Base-by-base conservation (phyloP, 352 stramenopile genomes). In the Pilasporangium apinafurcum region DNA sequence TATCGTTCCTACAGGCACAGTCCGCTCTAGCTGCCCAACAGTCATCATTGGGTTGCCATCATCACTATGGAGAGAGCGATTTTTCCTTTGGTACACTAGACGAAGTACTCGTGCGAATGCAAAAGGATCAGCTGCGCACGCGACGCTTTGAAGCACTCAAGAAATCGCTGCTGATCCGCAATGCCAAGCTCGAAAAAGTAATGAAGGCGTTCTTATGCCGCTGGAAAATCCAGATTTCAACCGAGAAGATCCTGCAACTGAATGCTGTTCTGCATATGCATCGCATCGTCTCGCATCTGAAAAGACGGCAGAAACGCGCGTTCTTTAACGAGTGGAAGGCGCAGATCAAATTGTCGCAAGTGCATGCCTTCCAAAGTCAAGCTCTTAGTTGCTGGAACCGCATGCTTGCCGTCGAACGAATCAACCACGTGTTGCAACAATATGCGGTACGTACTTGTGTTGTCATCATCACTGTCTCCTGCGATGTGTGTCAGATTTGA, bases 121-220 rank as follows among this genome's bases (percentile, higher is more conserved):
- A 85, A 32, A 41, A 86, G 18, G 69, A 88, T 16, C 61, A 79
- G 12, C 37, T 88, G 31, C 69, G 76, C 8, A 75, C 59, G 29
- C 58, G 72, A n/a, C 72, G 76, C 2, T 81, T 85, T 37, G 72
- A 78, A 36, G 68, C 70, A 1, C 55, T 88, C 13, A 83, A 83
- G 52, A 84, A 72, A 44, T 28, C 68, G 4, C 36, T 80, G 36
- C 53, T 81, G 33, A 83, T 88, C 34, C 76, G 76, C 5, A 63
- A 73, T 22, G 47, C 56, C 0, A 62, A 67, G 17, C 39, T 65
- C 7, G 59, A 68, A 4, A 59, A 64, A 42, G 48, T 48, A 9
- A 25, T 53, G 1, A 62, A 70, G n/a, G 46, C 46, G 3, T 46
- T 65, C 8, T 55, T 83, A 13, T 57, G 38, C 16, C 59, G 59